Evolutionary conservation across 192 early-diverging fungal genomes (phyloP).

Genomic region (Coemansia sp.): DNA sequence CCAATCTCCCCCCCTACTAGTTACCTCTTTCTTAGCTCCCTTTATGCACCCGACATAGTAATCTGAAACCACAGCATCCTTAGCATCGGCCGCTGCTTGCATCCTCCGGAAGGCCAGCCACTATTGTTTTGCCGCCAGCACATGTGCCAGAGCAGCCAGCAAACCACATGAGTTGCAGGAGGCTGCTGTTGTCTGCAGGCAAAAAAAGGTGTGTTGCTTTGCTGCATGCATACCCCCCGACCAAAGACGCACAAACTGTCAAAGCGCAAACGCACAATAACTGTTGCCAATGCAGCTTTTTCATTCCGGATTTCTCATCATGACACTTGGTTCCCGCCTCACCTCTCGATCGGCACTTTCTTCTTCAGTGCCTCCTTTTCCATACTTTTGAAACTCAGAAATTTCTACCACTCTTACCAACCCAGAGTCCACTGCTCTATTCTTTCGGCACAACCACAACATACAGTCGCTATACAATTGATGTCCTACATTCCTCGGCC

Average conservation of each 20-base stretch:
- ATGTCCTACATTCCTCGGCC: conserved; percentile 43
- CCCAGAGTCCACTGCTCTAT: not conserved
- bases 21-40: not conserved
- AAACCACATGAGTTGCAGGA: too few species aligned
- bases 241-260: not conserved
- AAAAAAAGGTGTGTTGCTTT: not conserved
- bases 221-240: not conserved
- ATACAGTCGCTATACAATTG: not conserved
- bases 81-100: too few species aligned
- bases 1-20: not conserved
- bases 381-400: conserved; percentile 4
- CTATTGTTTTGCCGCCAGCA: too few species aligned
- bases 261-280: conserved; percentile 26
- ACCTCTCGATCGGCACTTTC: conserved; percentile 1
- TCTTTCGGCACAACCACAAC: not conserved
- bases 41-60: too few species aligned
- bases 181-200: not conserved
- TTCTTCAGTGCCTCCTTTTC: not conserved
- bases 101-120: not conserved
- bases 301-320: conserved; percentile 1
- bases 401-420: not conserved
- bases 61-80: too few species aligned
- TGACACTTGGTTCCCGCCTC: not conserved
- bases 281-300: not conserved
- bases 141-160: too few species aligned